Percentiles rank a stretch among this genome's conserved stretches.
phyloP scores from a whole-genome alignment of 2,329 filamentous ascomycete species.

The Plenodomus tracheiphilus region DNA sequence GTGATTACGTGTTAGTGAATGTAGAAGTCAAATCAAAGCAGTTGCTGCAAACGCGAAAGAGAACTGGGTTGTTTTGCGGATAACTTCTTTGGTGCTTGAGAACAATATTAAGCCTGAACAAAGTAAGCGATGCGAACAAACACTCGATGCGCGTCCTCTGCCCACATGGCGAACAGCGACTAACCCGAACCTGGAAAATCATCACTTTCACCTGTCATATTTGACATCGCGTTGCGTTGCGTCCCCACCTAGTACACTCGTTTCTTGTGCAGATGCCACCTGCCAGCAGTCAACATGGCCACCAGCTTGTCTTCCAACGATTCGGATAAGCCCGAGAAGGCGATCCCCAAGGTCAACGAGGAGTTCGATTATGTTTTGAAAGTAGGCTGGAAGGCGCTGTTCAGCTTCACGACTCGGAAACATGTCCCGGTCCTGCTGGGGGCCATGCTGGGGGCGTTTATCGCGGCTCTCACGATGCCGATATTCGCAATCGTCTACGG shows the following conservation, averaged over 20 bases:
- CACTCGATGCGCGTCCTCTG: slow-evolving; percentile 2
- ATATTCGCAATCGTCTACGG: slow-evolving; percentile 72
- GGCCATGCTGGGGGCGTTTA: slow-evolving; percentile 60
- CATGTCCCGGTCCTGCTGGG: slow-evolving; percentile 60
- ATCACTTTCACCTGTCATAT: slow-evolving; percentile 13
- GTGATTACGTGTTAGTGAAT: not conserved
- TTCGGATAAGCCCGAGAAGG: slow-evolving; percentile 18
- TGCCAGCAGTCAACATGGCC: slow-evolving; percentile 14
- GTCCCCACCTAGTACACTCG: too few relatives aligned
- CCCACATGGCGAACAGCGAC: slow-evolving; percentile 4
- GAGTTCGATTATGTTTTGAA: slow-evolving; percentile 24
- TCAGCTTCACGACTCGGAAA: slow-evolving; percentile 69
- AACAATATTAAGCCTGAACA: slow-evolving; percentile 42
- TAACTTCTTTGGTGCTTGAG: slow-evolving; percentile 11
- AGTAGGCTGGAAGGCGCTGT: slow-evolving; percentile 62
- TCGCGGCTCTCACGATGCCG: slow-evolving; percentile 66
- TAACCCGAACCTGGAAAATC: slow-evolving; percentile 23
- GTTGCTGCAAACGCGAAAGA: not conserved
- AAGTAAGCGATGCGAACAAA: slow-evolving; percentile 18
- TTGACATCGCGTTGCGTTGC: slow-evolving; percentile 1
- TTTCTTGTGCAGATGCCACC: not conserved
- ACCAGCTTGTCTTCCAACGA: slow-evolving; percentile 11
- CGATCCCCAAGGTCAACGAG: slow-evolving; percentile 12
- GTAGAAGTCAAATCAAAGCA: not conserved
- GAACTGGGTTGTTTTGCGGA: not conserved